Base-by-base conservation (phyloP, 805 yeast species). In the Saccharomycopsis selenospora region DNA sequence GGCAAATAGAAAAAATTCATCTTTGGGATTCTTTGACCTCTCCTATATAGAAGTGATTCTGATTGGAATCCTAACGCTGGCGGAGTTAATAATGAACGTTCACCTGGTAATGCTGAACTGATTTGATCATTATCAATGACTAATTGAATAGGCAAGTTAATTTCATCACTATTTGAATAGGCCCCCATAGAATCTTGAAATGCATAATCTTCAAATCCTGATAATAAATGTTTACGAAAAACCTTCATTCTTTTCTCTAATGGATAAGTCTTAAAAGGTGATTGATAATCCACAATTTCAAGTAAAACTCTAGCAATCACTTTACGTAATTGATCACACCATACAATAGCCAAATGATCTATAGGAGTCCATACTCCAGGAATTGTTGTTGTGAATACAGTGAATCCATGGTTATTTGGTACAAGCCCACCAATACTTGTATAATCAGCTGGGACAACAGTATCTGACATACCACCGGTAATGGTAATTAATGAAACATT, bases 341-440 rank as follows among this genome's bases (percentile, higher is more conserved):
- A 91, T 1, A 91, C 95, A 43, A 93, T 81, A 0, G 98, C 97
- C 55, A 88, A 72, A 66, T 91, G 99, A 63, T 91, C 98, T 36
- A 89, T 80, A 1, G 96, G 85, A 0, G 96, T 81, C 95, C 97
- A 91, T 1, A 91, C 96, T 2, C 73, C 74, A 0, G 96, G 96
- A 8, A 91, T 83, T 1, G 95, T 90, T 0, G 93, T 80, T 0
- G 96, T 77, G 56, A 79, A 86, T 0, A 83, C 85, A 0, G 95
- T 80, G 52, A 91, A 80, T 0, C 97, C 97, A 57, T 91, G 78
- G 0, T 76, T 54, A 1, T 73, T 70, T 0, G 96, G 96, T 0
- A 89, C 71, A 1, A 90, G 54, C 2, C 85, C 84, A 6, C 80
- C 77, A 3, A 87, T 66, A 1, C 85, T 71, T 0, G 96, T 83